These are phyloP conservation scores for Blepharisma japonicum DNA, from an alignment of 73 alveolate genomes.

Conservation along the genomic window DNA sequence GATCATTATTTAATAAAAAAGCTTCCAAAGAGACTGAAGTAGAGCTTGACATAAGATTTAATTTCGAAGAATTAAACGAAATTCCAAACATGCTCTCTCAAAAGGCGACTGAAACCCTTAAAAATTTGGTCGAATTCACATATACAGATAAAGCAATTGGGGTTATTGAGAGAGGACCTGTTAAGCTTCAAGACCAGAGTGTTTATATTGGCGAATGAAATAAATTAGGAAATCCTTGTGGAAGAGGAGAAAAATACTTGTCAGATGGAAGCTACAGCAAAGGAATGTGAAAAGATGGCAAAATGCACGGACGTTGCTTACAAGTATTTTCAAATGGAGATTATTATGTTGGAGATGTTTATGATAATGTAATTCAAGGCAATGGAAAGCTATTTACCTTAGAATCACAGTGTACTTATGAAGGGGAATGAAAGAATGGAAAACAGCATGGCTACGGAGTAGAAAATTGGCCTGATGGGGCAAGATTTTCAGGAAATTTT, in stretches of 20 bases:
- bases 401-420: conserved; percentile 58
- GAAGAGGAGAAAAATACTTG: not conserved
- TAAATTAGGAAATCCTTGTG: not conserved
- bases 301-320: not conserved
- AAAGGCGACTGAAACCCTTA: no score
- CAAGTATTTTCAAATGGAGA: conserved; percentile 26
- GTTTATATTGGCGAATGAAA: not conserved
- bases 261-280: not conserved
- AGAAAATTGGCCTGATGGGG: conserved; percentile 70
- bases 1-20: no score
- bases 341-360: conserved; percentile 36
- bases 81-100: no score
- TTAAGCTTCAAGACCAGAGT: not conserved
- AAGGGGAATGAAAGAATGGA: conserved; percentile 73
- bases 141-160: no score
- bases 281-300: not conserved
- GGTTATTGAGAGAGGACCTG: not conserved
- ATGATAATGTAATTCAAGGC: conserved; percentile 26
- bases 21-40: no score
- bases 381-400: conserved; percentile 27
- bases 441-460: conserved; percentile 75
- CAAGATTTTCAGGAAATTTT: conserved; percentile 60
- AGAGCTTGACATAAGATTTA: no score
- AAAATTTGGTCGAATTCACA: no score
- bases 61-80: no score